A percentile compares a stretch with the other conserved stretches of the same genome.
These are phyloP conservation scores for Paraconiothyrium brasiliense DNA, from an alignment of 2,329 filamentous ascomycete genomes.

Conservation along the genomic window DNA sequence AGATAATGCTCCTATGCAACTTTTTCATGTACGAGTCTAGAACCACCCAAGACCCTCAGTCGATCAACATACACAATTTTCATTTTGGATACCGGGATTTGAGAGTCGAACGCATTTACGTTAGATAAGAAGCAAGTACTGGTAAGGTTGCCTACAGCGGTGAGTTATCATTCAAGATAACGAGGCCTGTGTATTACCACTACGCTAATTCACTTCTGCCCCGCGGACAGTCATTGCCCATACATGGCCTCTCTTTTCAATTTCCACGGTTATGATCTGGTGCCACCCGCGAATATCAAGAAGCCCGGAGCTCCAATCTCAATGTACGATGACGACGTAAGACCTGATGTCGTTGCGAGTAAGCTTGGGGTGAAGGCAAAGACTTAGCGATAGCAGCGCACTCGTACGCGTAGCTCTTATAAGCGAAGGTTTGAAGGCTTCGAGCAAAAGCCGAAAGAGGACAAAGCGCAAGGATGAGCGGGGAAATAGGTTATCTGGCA, in stretches of 20 bases:
- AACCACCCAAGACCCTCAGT: too few relatives aligned
- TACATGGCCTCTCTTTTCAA: background rate
- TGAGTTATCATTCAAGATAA: background rate
- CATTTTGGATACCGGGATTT: too few relatives aligned
- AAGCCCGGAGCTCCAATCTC: slow-evolving; percentile 22
- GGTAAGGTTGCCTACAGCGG: background rate
- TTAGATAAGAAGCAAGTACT: background rate
- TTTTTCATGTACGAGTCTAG: too few relatives aligned
- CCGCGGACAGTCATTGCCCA: background rate
- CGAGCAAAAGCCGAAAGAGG: slow-evolving; percentile 37
- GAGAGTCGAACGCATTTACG: too few relatives aligned
- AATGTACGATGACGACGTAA: slow-evolving; percentile 43
- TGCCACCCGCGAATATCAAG: slow-evolving; percentile 13
- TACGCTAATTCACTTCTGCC: background rate
- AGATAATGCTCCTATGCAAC: too few relatives aligned
- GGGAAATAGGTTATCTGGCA: slow-evolving; percentile 37
- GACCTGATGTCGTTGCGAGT: slow-evolving; percentile 33
- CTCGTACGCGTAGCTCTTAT: slow-evolving; percentile 48
- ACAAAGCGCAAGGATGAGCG: slow-evolving; percentile 42
- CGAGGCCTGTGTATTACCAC: background rate
- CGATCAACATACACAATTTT: too few relatives aligned
- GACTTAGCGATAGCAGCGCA: slow-evolving; percentile 50
- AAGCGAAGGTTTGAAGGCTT: slow-evolving; percentile 38
- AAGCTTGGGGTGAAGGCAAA: slow-evolving; percentile 42
- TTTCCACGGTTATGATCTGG: background rate